Base-by-base conservation (phyloP, 2,329 filamentous ascomycete genomes). In the Aureobasidium sp. region DNA sequence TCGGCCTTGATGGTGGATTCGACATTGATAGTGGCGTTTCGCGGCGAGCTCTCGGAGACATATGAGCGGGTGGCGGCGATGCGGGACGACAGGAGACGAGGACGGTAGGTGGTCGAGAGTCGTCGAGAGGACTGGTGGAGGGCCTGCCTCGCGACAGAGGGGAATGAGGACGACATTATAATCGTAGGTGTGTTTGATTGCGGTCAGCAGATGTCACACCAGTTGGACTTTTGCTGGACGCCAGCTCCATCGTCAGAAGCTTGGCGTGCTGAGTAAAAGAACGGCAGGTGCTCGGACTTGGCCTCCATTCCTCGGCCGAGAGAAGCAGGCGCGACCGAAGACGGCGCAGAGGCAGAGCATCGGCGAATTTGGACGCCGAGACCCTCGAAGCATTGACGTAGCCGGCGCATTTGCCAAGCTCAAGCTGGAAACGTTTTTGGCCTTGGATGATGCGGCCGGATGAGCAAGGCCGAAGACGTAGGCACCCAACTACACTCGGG, bases 1-100 rank as follows among this genome's bases (percentile, higher is more conserved):
- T 96, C 91, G 64, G 91, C 81, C 74, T 89, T 89, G 76, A 96
- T 92, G 64, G 91, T 87, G 12, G 88, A 89, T 70, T 96, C 91
- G 63, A 91, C 78, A 69, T 85, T 87, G 70, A 96, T 89, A 73
- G 91, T 90, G 56, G 91, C 90, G 75, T 85, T 84, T 69, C 90
- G 86, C 67, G 86, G 82, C 79, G 88, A 91, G 64, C 89, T 88
- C 78, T 92, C 88, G 31, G 90, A 89, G 66, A 96, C 91, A 82
- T 96, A 96, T 69, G 79, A 82, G 72, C 90, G 84, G 69, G 79
- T 77, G 55, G 55, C 55, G 55, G 55, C 64, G 63, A 67, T 31
- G 57, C 57, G 57, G 2, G 64, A 52, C 63, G 66, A 65, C 67
- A 67, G 66, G 72, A 69, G 72, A 75, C 70, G 67, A 74, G 69